Base-by-base conservation (phyloP, 192 early-diverging fungal species). In the Funneliformis mosseae region DNA sequence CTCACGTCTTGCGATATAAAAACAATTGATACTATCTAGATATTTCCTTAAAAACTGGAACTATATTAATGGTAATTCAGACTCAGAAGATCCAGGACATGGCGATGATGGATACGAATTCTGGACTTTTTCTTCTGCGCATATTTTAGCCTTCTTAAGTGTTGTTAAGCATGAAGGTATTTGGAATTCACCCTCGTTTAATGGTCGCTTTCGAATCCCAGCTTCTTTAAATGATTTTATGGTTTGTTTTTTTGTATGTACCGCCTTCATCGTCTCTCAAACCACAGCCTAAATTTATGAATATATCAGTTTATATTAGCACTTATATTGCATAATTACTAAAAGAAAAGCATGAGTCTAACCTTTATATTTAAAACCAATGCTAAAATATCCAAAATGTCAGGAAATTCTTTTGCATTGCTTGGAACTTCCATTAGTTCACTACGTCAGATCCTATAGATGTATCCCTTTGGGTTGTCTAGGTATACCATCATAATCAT, bases 261-360 rank as follows among this genome's bases (percentile, higher is more conserved):
- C 21, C 2, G 7, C 27, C 73, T 74, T 74, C 11, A 60, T 59
- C 6, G 50, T 59, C 16, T 74, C 50, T 74, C 27, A 23, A 23
- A 74, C 27, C 25, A 50, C 73, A 74, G 73, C 48, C 73, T 74
- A 60, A 60, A 74, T 74, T 74, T 33, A 71, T 71, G 21, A 71
- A 28, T 16, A 42, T 71, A 71, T 71, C 18, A 43, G 62, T 11
- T 63, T 63, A 63, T 63, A 63, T 42, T 41, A 69, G 67, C 28
- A 69, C 27, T 1, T 18, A 28, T 69, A 70, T 33, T n/a, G 14
- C 68, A 43, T 59, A n/a, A 71, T 46, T 14, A 59, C 2, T 28
- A 41, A 3, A 60, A 50, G 21, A 46, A 43, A 73, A 73, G 16
- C 18, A 50, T 1, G 14, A 73, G 39, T 75, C 73, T 38, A 60